A percentile compares a stretch with the other conserved stretches of the same genome.
These are phyloP conservation scores for Yamadazyma mexicana DNA, from an alignment of 1,139 yeast genomes.

Conservation along the genomic window DNA sequence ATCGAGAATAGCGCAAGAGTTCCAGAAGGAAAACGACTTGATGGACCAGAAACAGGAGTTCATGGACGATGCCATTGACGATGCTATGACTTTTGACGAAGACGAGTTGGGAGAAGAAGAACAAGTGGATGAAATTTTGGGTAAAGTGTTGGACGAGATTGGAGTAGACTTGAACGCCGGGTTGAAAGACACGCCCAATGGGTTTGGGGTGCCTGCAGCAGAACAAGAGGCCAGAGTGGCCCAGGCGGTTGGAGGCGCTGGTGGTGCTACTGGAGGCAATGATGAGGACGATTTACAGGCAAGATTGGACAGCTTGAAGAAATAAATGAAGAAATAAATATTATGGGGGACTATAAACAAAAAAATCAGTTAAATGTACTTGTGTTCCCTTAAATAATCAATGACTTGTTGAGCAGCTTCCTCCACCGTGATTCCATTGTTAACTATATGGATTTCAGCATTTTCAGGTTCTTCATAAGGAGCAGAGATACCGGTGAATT, in stretches of 20 bases:
- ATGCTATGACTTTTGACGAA: conserved; percentile 84
- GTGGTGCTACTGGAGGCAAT: conserved; percentile 15
- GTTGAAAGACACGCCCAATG: conserved; percentile 64
- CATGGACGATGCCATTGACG: conserved; percentile 98
- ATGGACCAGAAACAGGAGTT: conserved; percentile 99
- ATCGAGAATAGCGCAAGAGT: conserved; percentile 89
- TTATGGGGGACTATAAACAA: too few relatives aligned
- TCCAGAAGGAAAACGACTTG: conserved; percentile 88
- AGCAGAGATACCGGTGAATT: conserved; percentile 93
- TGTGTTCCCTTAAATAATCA: conserved; percentile 62
- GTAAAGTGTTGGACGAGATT: conserved; percentile 90
- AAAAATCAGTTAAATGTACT: conserved; percentile 35
- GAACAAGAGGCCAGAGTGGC: conserved; percentile 37
- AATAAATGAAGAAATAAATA: conserved; percentile 24
- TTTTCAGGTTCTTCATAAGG: conserved; percentile 90
- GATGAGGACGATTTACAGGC: conserved; percentile 90
- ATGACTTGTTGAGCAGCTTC: conserved; percentile 75
- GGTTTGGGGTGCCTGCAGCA: conserved; percentile 17
- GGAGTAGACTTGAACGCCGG: conserved; percentile 81
- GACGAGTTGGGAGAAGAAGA: conserved; percentile 69
- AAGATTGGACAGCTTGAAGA: conserved; percentile 77
- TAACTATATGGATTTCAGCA: conserved; percentile 81
- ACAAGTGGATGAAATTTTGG: conserved; percentile 90
- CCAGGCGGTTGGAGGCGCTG: conserved; percentile 37
- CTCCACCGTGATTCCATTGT: conserved; percentile 66